Percentiles rank a stretch among this genome's conserved stretches.
These are phyloP conservation scores for Citrus unshiu DNA, from an alignment of 345 rosid species.

Conservation along the genomic window DNA sequence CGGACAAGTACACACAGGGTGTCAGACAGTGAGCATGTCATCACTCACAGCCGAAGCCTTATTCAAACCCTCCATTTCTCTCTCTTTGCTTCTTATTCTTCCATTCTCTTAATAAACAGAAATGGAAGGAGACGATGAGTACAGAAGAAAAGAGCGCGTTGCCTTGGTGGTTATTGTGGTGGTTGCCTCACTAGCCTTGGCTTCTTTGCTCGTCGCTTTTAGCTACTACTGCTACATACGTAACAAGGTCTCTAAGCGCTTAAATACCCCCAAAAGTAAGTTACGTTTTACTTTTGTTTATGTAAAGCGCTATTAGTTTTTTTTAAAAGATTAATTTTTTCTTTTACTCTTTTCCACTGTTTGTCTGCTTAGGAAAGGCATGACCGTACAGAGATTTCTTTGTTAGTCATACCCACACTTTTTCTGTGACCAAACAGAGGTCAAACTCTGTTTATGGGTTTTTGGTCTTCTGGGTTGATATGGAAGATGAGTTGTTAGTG, in stretches of 20 bases:
- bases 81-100: neutral
- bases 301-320: neutral
- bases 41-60: neutral
- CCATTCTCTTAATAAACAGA: neutral
- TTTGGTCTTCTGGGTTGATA: neutral
- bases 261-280: slow-evolving; percentile 41
- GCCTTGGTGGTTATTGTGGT: slow-evolving; percentile 73
- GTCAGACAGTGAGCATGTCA: neutral
- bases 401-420: neutral
- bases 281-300: slow-evolving; percentile 1
- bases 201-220: slow-evolving; percentile 74
- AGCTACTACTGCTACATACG: slow-evolving; percentile 95
- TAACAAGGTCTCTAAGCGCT: slow-evolving; percentile 70
- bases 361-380: neutral
- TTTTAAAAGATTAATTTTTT: neutral
- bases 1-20: neutral
- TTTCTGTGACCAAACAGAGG: neutral
- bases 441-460: neutral
- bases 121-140: slow-evolving; percentile 45
- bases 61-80: neutral
- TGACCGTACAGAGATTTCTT: neutral
- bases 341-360: neutral
- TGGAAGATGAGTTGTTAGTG: neutral
- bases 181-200: slow-evolving; percentile 68
- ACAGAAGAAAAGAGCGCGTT: slow-evolving; percentile 53